Evolutionary conservation across 805 yeast genomes (phyloP).

Genomic region (Candida sphagnicola): DNA sequence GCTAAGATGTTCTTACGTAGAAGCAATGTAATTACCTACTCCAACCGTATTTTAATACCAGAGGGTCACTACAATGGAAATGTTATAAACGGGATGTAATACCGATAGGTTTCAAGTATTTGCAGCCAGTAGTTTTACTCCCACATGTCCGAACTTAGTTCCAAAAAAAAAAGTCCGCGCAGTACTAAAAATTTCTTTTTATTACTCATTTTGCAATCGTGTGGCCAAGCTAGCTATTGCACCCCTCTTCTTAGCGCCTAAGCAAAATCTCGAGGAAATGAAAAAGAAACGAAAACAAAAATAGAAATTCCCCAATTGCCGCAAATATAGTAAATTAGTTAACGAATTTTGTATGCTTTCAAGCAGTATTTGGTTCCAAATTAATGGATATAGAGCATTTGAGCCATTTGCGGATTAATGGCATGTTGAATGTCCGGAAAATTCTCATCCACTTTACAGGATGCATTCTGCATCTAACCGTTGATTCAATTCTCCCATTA

Average conservation of each 20-base stretch:
- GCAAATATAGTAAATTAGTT: too few relatives aligned
- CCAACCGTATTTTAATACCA: too few relatives aligned
- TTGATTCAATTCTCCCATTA: background rate
- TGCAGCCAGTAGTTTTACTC: background rate
- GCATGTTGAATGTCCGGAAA: background rate
- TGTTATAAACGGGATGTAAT: background rate
- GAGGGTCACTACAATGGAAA: too few relatives aligned
- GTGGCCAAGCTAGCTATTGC: background rate
- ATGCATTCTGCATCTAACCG: background rate
- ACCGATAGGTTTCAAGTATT: background rate
- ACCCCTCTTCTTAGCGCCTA: background rate
- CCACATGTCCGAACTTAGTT: background rate
- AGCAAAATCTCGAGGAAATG: background rate
- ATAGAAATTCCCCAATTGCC: too few relatives aligned
- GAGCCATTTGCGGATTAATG: background rate
- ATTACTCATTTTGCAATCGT: background rate
- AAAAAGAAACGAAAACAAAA: background rate
- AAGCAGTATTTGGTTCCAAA: too few relatives aligned
- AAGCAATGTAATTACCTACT: too few relatives aligned
- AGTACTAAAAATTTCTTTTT: background rate
- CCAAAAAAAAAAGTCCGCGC: background rate
- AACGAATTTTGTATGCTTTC: too few relatives aligned
- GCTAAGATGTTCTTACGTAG: too few relatives aligned
- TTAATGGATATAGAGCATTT: too few relatives aligned
- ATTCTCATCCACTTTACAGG: background rate